Evolutionary conservation across 140 eudicot species (phyloP), one percentile per base, ranked within the genome.

Genomic region (Ambrosia hybrid): DNA sequence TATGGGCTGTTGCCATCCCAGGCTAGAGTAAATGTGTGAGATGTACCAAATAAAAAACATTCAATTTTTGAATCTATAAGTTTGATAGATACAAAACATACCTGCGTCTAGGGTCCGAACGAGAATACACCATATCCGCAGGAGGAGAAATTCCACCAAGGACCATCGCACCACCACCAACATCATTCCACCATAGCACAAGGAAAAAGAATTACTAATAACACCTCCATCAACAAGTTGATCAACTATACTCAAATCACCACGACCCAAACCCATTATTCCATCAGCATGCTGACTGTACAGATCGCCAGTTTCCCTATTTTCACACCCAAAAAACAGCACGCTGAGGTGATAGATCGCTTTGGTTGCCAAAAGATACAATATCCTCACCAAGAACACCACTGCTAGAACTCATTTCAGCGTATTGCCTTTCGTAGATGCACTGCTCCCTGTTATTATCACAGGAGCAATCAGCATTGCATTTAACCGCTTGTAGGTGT

Each of bases 101-200:
- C 55, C 4, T 49, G 55, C 14, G 55, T 49, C n/a, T 49, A 11
- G 55, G 55, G 14, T 49, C 55, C 55, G 55, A 49, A 12, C 14
- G 55, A 49, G 48, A 6, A 43, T 43, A 43, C 48, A 43, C 48
- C 10, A 43, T 43, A 43, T 7, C 48, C 11, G 48, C 1, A 59
- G 99, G 99, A 21, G 95, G 85, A 33, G 87, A 71, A 63, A 95
- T 78, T 45, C 91, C 88, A 65, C 99, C 99, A 73, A 95, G 99
- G 71, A 95, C 89, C 99, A 95, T 95, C 2, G 99, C 90, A 30
- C 99, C 99, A 80, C 99, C 99, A 77, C 99, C 90, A 43, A 90
- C 82, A 72, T 90, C 97, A 94, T 94, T 63, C 99, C 97, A 67
- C 99, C 99, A 74, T 94, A 94, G 53, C 99, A 94, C 57, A 94